Evolutionary conservation across 192 early-diverging fungal genomes (phyloP), one percentile per base, ranked within the genome.

Genomic region (Coemansia brasiliensis): DNA sequence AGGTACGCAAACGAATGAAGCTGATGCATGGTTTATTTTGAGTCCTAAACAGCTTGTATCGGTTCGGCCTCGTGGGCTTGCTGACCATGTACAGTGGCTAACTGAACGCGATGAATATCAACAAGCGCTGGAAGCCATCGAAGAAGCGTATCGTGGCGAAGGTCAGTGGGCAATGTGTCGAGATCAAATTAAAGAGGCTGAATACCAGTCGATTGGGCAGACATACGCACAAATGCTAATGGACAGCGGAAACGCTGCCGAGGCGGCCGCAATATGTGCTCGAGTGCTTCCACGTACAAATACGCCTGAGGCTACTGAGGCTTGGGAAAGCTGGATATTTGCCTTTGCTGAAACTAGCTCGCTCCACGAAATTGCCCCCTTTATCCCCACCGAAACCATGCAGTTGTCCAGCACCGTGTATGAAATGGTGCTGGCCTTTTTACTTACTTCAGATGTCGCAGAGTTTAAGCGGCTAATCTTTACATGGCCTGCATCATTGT

Each of bases 11-110:
- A 13, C 41, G 26, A 57, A 17, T 21, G 64, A 72, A 50, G 89
- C 96, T 41, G 86, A 90, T 48, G 86, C 90, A 57, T 98, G 92
- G 72, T 97, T 94, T 63, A 84, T 99, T 13, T 81, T 94, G 26
- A 93, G 91, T 15, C 97, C 97, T 4, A 96, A 95, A 69, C 93
- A 97, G 77, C 84, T 98, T 22, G 85, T 99, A 17, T 79, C 90
- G 4, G 95, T 95, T 5, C 84, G 86, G 22, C 91, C 90, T 2
- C 84, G 95, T n/a, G 93, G 94, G 61, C 46, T 91, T 26, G 86
- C 88, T 32, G 97, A 99, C 73, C 95, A 95, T 61, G 86, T 99
- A 44, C 86, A 93, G 44, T 99, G 94, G 93, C 79, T 97, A 15
- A 69, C 90, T n/a, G 91, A 93, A 38, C 82, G 89, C 20, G 81